Evolutionary conservation across 208 protist genomes (phyloP).

Genomic region (Crithidia mellificae): DNA sequence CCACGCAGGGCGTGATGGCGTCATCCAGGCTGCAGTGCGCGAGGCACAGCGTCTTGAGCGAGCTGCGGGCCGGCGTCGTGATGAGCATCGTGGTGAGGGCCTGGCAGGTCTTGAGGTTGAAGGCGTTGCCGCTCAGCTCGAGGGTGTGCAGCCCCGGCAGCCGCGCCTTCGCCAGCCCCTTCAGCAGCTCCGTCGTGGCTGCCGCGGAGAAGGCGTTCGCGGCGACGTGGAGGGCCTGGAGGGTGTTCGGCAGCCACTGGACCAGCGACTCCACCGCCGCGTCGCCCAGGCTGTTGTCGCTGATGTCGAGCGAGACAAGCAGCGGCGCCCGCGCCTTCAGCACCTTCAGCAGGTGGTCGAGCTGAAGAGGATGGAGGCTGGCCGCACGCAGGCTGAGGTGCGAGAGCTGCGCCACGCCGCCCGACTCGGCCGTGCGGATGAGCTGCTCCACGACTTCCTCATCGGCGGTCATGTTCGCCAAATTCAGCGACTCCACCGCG

Average conservation of each 20-base stretch:
- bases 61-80: constrained; percentile 9
- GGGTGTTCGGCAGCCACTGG: constrained; percentile 18
- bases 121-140: constrained; percentile 26
- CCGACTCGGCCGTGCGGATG: constrained; percentile 13
- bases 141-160: constrained; percentile 7
- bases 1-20: constrained; percentile 11
- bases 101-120: constrained; percentile 16
- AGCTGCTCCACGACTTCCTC: constrained; percentile 14
- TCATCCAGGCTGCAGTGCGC: constrained; percentile 30
- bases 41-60: constrained; percentile 22
- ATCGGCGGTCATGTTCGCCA: constrained; percentile 8
- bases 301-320: constrained; percentile 50
- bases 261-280: constrained; percentile 25
- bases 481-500: constrained; percentile 28
- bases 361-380: constrained; percentile 13
- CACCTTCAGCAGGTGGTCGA: constrained; percentile 11
- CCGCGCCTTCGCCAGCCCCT: constrained; percentile 2
- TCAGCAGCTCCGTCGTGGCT: constrained; percentile 15
- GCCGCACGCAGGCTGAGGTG: constrained; percentile 31
- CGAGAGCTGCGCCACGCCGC: constrained; percentile 9
- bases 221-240: constrained; percentile 33
- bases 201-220: constrained; percentile 26
- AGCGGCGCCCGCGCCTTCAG: constrained; percentile 24
- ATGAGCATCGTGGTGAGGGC: constrained; percentile 14
- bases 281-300: constrained; percentile 57